Conservation (phyloP, 2,329 filamentous ascomycete species). For the Cladophialophora exuberans region DNA sequence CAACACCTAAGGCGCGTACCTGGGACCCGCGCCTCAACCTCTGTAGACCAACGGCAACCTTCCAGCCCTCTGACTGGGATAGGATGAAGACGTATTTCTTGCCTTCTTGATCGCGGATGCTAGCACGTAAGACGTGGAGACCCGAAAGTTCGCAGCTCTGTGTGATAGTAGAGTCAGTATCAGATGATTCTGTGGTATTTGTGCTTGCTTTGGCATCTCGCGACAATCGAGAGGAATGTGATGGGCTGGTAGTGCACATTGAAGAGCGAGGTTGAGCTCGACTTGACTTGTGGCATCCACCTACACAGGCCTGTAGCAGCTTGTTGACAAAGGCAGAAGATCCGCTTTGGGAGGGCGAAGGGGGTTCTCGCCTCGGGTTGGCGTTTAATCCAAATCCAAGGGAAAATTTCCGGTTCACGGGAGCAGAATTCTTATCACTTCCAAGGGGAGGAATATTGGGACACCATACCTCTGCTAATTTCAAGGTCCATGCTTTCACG, state of each 20-base stretch:
- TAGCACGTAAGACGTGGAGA: conserved; percentile 62
- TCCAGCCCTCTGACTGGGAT: conserved; percentile 63
- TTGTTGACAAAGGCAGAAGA: conserved; percentile 47
- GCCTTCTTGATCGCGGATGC: conserved; percentile 61
- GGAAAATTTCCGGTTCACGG: conserved; percentile 13
- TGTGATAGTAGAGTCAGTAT: conserved; percentile 12
- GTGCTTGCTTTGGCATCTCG: conserved; percentile 9
- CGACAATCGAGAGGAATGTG: conserved; percentile 32
- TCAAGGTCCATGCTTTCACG: conserved; percentile 96
- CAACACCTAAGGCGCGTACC: conserved; percentile 58
- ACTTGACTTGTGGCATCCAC: conserved; percentile 2
- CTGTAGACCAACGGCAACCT: conserved; percentile 62
- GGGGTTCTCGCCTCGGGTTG: conserved; percentile 14
- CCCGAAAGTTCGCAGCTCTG: conserved; percentile 48
- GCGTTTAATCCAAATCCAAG: conserved; percentile 14
- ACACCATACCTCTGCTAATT: conserved; percentile 86
- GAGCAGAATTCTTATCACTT: not conserved
- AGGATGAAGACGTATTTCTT: conserved; percentile 66
- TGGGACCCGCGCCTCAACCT: conserved; percentile 59
- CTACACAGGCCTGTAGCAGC: conserved; percentile 64
- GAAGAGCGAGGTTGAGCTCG: conserved; percentile 53
- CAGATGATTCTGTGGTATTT: conserved; percentile 3
- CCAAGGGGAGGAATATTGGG: conserved; percentile 55
- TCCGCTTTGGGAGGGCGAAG: conserved; percentile 18
- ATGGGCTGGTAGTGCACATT: conserved; percentile 45